phyloP scores from a whole-genome alignment of 176 grass and related monocot species.

The Aegilops sharonensis region DNA sequence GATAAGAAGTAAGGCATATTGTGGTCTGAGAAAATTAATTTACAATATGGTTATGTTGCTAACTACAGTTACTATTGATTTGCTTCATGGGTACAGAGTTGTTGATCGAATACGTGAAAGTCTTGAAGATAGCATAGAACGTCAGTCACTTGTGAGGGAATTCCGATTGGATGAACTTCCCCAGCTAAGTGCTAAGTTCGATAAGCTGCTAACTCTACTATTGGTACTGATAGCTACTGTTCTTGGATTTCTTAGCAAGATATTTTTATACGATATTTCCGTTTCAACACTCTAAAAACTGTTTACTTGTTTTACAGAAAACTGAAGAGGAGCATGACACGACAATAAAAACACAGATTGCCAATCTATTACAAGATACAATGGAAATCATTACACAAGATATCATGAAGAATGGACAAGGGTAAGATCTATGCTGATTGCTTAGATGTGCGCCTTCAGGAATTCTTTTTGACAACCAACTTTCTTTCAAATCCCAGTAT shows the following conservation, averaged over 20 bases:
- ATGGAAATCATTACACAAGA: slow-evolving; percentile 93
- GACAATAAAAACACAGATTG: slow-evolving; percentile 55
- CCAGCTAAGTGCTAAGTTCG: slow-evolving; percentile 72
- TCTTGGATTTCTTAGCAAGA: not conserved
- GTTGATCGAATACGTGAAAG: slow-evolving; percentile 32
- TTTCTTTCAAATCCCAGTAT: slow-evolving; percentile 26
- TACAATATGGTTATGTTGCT: slow-evolving; percentile 4
- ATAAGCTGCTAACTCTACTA: slow-evolving; percentile 61
- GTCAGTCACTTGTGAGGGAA: slow-evolving; percentile 33
- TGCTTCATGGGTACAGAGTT: slow-evolving; percentile 42
- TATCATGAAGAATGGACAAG: slow-evolving; percentile 58
- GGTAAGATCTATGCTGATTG: slow-evolving; percentile 42
- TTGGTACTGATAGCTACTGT: slow-evolving; percentile 45
- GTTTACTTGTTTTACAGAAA: slow-evolving; percentile 50
- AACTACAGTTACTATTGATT: slow-evolving; percentile 17
- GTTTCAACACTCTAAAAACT: not conserved
- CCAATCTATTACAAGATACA: slow-evolving; percentile 89
- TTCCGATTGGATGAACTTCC: slow-evolving; percentile 81
- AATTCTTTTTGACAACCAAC: not conserved
- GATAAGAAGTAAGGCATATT: slow-evolving; percentile 56
- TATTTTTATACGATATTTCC: not conserved
- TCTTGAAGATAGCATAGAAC: slow-evolving; percentile 33
- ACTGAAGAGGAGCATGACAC: slow-evolving; percentile 46
- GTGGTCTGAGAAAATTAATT: slow-evolving; percentile 8
- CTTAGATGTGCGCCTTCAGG: not conserved